Percentiles rank a stretch among this genome's conserved stretches.
phyloP scores from a whole-genome alignment of 148 eudicot genomes.

The Cornus suecica region DNA sequence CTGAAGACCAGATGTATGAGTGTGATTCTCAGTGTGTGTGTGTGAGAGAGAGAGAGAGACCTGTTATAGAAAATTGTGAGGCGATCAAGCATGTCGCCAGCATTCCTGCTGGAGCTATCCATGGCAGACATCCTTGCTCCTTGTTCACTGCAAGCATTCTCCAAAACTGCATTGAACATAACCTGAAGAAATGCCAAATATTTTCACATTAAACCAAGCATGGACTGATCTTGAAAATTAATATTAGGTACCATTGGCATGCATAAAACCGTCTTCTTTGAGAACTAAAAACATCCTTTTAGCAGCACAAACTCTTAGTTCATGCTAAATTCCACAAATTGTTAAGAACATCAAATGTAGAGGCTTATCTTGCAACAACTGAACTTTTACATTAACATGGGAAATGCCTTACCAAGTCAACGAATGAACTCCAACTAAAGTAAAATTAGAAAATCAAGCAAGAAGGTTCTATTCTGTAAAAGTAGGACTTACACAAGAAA shows the following conservation, averaged over 20 bases:
- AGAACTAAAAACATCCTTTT: conserved; percentile 3
- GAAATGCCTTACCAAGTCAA: neutral
- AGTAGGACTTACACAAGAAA: conserved; percentile 73
- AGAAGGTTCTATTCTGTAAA: neutral
- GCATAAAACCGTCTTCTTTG: neutral
- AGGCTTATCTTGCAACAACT: neutral
- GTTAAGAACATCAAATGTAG: neutral
- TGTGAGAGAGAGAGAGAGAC: conserved; percentile 29
- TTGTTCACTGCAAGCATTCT: conserved; percentile 90
- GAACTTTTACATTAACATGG: neutral
- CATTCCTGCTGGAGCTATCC: conserved; percentile 89
- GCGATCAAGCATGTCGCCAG: conserved; percentile 88
- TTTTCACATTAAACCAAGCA: conserved; percentile 7
- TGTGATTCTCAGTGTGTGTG: neutral
- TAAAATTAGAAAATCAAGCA: neutral
- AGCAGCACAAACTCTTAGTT: neutral
- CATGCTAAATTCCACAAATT: neutral
- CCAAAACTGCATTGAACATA: conserved; percentile 75
- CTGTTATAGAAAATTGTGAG: conserved; percentile 83
- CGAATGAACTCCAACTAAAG: neutral
- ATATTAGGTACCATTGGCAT: neutral
- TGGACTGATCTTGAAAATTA: neutral
- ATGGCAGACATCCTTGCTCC: conserved; percentile 94
- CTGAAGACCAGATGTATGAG: neutral
- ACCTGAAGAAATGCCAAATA: conserved; percentile 38